Percentiles rank a stretch among this genome's conserved stretches.
phyloP scores from a whole-genome alignment of 768 basidiomycete species.

The Lentinula raphanica region DNA sequence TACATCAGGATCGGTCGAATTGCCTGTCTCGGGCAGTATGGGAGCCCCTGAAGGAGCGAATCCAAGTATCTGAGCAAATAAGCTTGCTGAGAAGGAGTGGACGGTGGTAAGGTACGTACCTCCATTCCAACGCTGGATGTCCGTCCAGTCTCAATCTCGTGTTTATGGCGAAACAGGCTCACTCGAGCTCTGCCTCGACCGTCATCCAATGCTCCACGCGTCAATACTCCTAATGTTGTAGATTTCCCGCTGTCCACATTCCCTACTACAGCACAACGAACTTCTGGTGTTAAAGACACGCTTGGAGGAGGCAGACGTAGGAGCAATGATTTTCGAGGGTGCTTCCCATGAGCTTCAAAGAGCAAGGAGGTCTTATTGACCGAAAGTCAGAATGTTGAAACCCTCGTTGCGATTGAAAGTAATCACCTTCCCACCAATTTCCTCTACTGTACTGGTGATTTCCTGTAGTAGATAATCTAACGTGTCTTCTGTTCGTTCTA shows the following conservation, averaged over 20 bases:
- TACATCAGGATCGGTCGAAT: conserved; percentile 54
- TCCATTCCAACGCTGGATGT: conserved; percentile 98
- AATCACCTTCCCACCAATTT: conserved; percentile 73
- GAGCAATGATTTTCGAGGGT: conserved; percentile 56
- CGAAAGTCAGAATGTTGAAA: not conserved
- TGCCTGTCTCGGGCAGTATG: conserved; percentile 64
- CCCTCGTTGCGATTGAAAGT: not conserved
- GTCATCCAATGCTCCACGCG: conserved; percentile 83
- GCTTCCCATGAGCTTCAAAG: conserved; percentile 36
- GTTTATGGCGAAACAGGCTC: conserved; percentile 91
- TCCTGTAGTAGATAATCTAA: conserved; percentile 39
- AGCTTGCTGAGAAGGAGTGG: not conserved
- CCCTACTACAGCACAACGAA: conserved; percentile 92
- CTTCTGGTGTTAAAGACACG: conserved; percentile 80
- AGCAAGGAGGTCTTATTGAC: conserved; percentile 50
- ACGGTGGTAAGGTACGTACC: conserved; percentile 37
- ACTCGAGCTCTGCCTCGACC: conserved; percentile 81
- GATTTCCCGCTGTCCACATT: conserved; percentile 95
- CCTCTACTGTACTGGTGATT: conserved; percentile 53
- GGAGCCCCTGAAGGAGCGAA: conserved; percentile 74
- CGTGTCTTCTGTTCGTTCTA: conserved; percentile 44
- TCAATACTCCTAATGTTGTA: conserved; percentile 90
- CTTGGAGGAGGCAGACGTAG: conserved; percentile 72
- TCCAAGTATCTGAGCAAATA: conserved; percentile 66
- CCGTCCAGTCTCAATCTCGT: conserved; percentile 92